These are phyloP conservation scores for Silene conica DNA, from an alignment of 148 eudicot genomes.

Conservation along the genomic window DNA sequence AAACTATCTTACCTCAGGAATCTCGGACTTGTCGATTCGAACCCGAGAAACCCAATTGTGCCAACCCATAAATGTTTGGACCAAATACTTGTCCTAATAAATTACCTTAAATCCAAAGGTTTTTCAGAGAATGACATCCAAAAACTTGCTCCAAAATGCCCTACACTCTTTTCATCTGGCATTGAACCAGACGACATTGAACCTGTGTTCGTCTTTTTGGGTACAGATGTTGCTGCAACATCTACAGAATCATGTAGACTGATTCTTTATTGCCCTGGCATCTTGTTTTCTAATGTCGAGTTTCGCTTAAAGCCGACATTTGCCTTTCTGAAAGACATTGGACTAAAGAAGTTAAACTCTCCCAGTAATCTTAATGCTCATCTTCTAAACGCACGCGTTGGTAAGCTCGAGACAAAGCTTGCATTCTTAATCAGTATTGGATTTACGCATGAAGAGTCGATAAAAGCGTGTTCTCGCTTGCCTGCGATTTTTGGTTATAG, in stretches of 20 bases:
- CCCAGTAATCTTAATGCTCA: conserved; percentile 58
- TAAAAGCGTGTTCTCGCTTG: conserved; percentile 38
- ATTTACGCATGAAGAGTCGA: conserved; percentile 36
- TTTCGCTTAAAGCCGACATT: conserved; percentile 46
- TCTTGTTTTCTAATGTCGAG: conserved; percentile 44
- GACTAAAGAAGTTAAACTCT: conserved; percentile 30
- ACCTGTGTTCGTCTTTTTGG: conserved; percentile 42
- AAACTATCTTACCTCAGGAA: conserved; percentile 43
- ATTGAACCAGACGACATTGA: conserved; percentile 36
- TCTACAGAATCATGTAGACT: conserved; percentile 27
- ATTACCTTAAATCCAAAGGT: conserved; percentile 50
- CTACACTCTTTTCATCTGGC: conserved; percentile 40
- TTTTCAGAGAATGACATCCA: conserved; percentile 42
- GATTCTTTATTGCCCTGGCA: conserved; percentile 39
- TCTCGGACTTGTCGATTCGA: conserved; percentile 34
- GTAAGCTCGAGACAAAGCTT: conserved; percentile 41
- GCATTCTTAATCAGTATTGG: conserved; percentile 39
- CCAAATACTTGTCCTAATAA: conserved; percentile 40
- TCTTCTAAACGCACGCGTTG: conserved; percentile 40
- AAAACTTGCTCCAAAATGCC: conserved; percentile 38
- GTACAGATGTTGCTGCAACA: conserved; percentile 39
- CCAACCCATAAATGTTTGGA: conserved; percentile 37
- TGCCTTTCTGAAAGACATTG: conserved; percentile 33
- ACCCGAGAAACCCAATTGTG: conserved; percentile 27
- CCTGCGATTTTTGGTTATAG: conserved; percentile 60